Percentiles rank a stretch among this genome's conserved stretches.
Conservation (phyloP, 1,284 basidiomycete genomes). For the Papiliotrema nemorosa region DNA sequence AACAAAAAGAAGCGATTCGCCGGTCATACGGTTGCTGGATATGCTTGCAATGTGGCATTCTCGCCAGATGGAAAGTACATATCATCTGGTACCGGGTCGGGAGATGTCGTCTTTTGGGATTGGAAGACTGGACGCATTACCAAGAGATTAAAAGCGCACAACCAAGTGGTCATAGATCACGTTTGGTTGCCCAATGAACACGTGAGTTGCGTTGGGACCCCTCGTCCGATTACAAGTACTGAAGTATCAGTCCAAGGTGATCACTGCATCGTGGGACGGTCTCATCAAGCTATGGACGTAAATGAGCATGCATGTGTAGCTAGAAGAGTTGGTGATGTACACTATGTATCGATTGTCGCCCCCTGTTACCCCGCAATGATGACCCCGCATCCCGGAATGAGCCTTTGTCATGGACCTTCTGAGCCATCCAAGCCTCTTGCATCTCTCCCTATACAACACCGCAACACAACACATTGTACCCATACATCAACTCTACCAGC, state of each 20-base stretch:
- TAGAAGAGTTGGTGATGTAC: too few species aligned
- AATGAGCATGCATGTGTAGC: background rate
- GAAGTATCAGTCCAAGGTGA: constrained; percentile 72
- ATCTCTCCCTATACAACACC: too few species aligned
- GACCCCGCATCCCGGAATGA: too few species aligned
- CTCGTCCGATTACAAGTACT: constrained; percentile 14
- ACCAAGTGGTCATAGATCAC: constrained; percentile 92
- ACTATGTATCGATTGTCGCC: background rate
- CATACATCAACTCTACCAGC: too few species aligned
- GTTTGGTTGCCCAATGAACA: constrained; percentile 98
- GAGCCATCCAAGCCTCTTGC: too few species aligned
- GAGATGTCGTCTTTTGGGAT: constrained; percentile 98
- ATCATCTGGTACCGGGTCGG: constrained; percentile 89
- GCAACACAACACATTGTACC: too few species aligned
- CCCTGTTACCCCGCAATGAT: too few species aligned
- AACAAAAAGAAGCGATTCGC: constrained; percentile 98
- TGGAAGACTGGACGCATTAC: constrained; percentile 97
- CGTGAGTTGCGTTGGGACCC: constrained; percentile 64
- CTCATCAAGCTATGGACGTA: constrained; percentile 88
- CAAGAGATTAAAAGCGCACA: constrained; percentile 81
- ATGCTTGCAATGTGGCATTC: constrained; percentile 94
- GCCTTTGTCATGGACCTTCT: too few species aligned
- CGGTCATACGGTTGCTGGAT: constrained; percentile 93
- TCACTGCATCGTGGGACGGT: constrained; percentile 96
- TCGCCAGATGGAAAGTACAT: constrained; percentile 96